Evolutionary conservation across 176 grass and related monocot species (phyloP).

Genomic region (Thinopyrum elongatum): DNA sequence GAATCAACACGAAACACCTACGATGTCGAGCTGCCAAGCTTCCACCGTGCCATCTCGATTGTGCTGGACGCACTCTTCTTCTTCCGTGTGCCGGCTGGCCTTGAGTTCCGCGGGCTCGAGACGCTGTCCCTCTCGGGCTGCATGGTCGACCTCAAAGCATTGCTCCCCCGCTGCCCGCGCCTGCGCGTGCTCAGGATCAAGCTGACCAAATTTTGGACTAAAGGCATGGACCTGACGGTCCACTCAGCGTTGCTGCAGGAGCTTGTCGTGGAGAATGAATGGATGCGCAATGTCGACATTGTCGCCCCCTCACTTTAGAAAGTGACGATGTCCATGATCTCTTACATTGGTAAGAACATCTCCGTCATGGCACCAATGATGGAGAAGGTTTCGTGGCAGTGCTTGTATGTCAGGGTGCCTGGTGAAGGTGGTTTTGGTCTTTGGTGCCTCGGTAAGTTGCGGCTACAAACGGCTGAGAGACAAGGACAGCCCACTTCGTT

Average conservation of each 20-base stretch:
- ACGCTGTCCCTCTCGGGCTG: neutral
- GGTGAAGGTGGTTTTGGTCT: neutral
- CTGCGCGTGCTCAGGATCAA: too few species aligned
- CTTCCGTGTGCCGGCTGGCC: neutral
- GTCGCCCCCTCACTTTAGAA: neutral
- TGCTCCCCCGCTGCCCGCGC: too few species aligned
- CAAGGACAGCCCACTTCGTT: neutral
- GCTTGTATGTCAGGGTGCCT: neutral
- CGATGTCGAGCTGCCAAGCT: neutral
- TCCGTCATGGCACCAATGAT: neutral
- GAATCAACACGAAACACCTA: too few species aligned
- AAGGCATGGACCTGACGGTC: neutral
- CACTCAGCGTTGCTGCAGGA: neutral
- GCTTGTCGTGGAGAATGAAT: neutral
- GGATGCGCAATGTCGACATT: neutral
- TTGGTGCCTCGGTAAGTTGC: neutral
- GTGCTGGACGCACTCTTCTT: neutral
- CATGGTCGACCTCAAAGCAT: too few species aligned
- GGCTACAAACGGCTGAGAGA: neutral
- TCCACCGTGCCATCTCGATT: neutral
- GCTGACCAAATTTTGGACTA: too few species aligned
- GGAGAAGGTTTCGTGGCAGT: neutral
- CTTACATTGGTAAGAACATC: too few species aligned
- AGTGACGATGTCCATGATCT: neutral
- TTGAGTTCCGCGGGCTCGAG: neutral